Evolutionary conservation across 345 rosid species (phyloP), one percentile per base, ranked within the genome.

Genomic region (Salix purpurea): DNA sequence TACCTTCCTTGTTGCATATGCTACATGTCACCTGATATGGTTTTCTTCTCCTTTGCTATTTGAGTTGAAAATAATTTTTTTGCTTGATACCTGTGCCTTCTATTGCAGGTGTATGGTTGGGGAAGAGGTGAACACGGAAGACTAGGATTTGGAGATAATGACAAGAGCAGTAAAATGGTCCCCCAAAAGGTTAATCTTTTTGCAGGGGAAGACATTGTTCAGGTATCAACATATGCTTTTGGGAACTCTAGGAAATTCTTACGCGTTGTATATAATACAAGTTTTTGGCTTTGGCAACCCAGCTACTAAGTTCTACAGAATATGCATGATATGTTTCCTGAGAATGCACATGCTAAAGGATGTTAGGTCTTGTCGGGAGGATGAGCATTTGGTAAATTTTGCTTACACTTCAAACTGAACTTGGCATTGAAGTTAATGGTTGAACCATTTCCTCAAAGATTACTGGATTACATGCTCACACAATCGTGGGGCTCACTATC

Each of bases 111-210:
- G 48, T 93, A 87, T 84, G 95, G 94, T 42, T 96, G 99, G 99
- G 99, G 99, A 79, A 90, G 99, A 88, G 99, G 99, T 60, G 99
- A 93, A 78, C 99, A 96, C 36, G 99, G 99, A 42, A 88, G 99
- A 83, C 92, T 96, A n/a, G 99, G 99, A 50, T 90, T 96, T 77
- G 99, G 99, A 61, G 99, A 96, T 77, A 96, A 87, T 81, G 99
- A 96, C 85, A 96, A 96, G 80, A 96, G 97, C 88, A 93, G 98
- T 85, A 96, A 96, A 84, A 93, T 96, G 97, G 80, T 96, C 71
- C 97, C 99, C 10, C 99, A 96, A 86, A 92, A 84, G 85, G 98
- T 96, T 83, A 77, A 91, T 24, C 95, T 96, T 78, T 83, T 93
- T 83, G 88, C 88, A 75, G 97, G 94, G 69, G 93, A 96, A 82